A percentile compares a stretch with the other conserved stretches of the same genome.
Evolutionary conservation across 495 filamentous ascomycete species (phyloP).

Genomic region (Penicillium desertorum): DNA sequence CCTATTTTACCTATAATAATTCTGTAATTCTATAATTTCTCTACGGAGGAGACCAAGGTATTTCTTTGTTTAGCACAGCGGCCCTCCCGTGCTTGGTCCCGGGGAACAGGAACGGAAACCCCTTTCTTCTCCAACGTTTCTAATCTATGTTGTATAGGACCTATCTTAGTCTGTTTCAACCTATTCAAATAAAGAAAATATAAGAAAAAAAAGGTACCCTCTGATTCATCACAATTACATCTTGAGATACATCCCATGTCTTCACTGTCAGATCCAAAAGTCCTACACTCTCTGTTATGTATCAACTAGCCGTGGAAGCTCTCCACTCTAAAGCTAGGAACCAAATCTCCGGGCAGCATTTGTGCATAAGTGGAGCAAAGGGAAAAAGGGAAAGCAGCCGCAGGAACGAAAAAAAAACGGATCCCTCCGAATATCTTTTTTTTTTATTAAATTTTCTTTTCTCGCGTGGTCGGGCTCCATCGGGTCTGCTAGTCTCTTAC

Average conservation of each 20-base stretch:
- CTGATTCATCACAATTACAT: conserved; percentile 25
- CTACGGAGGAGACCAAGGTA: conserved; percentile 2
- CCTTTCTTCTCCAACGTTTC: conserved; percentile 32
- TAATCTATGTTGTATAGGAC: conserved; percentile 1
- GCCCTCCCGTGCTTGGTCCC: conserved; percentile 40
- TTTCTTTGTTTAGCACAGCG: conserved; percentile 33
- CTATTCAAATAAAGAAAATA: no score
- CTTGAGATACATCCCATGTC: conserved; percentile 19
- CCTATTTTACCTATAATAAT: no score
- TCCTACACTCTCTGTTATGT: conserved; percentile 3
- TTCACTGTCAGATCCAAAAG: conserved; percentile 3
- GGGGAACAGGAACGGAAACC: conserved; percentile 33
- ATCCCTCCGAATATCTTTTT: conserved; percentile 27
- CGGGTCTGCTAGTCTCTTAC: conserved; percentile 15
- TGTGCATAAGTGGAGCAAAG: conserved; percentile 26
- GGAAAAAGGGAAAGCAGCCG: conserved; percentile 22
- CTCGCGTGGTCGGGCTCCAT: conserved; percentile 34
- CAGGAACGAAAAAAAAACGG: conserved; percentile 30
- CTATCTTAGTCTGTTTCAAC: neutral
- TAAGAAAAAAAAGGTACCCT: conserved; percentile 2
- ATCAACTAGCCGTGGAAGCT: conserved; percentile 16
- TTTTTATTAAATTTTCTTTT: conserved; percentile 6
- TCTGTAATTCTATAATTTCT: no score
- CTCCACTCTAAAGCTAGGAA: conserved; percentile 30
- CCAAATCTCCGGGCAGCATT: conserved; percentile 28